These are phyloP conservation scores for Aspergillus avenaceus DNA, from an alignment of 495 filamentous ascomycete genomes.

Conservation along the genomic window DNA sequence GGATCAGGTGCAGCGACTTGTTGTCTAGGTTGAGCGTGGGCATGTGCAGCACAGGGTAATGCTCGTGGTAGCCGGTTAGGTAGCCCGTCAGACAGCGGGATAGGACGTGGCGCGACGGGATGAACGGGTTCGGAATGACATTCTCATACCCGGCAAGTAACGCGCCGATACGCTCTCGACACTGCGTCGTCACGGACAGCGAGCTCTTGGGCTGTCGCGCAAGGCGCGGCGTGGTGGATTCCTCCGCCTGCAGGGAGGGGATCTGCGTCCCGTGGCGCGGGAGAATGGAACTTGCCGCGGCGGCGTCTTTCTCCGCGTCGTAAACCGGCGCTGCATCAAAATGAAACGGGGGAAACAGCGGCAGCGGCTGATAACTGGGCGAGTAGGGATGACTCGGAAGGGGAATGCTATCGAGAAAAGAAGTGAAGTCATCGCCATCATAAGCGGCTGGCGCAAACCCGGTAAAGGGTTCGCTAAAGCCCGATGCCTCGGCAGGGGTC, in stretches of 20 bases:
- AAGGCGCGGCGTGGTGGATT: conserved; percentile 26
- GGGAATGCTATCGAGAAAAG: conserved; percentile 39
- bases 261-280: conserved; percentile 36
- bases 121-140: conserved; percentile 33
- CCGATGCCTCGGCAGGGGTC: conserved; percentile 11
- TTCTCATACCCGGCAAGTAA: conserved; percentile 24
- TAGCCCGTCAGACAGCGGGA: conserved; percentile 65
- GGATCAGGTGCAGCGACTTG: conserved; percentile 53
- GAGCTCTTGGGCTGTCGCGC: conserved; percentile 27
- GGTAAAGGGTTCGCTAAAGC: conserved; percentile 27
- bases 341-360: conserved; percentile 31
- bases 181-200: conserved; percentile 33
- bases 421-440: conserved; percentile 37
- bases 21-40: conserved; percentile 55
- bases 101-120: conserved; percentile 56
- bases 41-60: conserved; percentile 65
- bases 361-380: conserved; percentile 36
- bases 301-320: conserved; percentile 16
- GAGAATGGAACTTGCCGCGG: conserved; percentile 32
- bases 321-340: conserved; percentile 29
- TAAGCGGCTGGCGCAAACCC: conserved; percentile 19
- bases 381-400: conserved; percentile 39
- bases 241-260: conserved; percentile 37
- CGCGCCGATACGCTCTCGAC: conserved; percentile 27
- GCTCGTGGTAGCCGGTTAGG: conserved; percentile 62